Evolutionary conservation across 2,329 filamentous ascomycete species (phyloP).

Genomic region (Ascochyta rabiei): DNA sequence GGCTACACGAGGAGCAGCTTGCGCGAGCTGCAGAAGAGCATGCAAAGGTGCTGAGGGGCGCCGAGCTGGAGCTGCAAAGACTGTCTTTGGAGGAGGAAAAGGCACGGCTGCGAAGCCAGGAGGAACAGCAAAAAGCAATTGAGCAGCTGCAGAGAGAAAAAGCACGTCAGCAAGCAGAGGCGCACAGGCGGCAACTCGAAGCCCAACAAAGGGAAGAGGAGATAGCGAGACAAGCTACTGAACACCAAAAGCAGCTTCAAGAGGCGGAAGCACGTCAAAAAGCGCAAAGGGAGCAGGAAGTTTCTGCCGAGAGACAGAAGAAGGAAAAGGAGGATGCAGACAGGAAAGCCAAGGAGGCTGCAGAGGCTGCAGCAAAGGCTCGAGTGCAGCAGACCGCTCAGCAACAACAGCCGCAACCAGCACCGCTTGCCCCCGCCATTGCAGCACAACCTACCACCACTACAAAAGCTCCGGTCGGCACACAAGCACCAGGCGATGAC

Average conservation of each 20-base stretch:
- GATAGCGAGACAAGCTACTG: constrained; percentile 33
- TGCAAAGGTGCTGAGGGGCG: constrained; percentile 64
- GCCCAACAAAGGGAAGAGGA: constrained; percentile 43
- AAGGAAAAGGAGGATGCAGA: constrained; percentile 39
- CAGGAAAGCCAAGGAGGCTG: constrained; percentile 36
- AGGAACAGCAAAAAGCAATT: constrained; percentile 45
- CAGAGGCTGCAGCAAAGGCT: constrained; percentile 33
- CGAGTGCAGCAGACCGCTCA: constrained; percentile 25
- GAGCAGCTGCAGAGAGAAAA: constrained; percentile 53
- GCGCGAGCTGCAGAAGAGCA: constrained; percentile 70
- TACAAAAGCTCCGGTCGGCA: constrained; percentile 5
- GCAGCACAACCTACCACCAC: constrained; percentile 5
- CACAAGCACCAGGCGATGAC: constrained; percentile 25
- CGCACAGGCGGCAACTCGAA: constrained; percentile 43
- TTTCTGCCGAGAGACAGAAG: constrained; percentile 34
- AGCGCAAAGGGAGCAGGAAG: constrained; percentile 40
- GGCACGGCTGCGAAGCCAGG: constrained; percentile 40
- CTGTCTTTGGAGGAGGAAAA: constrained; percentile 53
- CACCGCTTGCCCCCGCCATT: constrained; percentile 13
- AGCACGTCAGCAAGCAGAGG: constrained; percentile 50
- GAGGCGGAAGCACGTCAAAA: constrained; percentile 40
- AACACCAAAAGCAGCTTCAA: constrained; percentile 36
- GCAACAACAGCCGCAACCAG: constrained; percentile 11
- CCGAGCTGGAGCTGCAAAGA: constrained; percentile 60
- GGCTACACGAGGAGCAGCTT: constrained; percentile 69